Evolutionary conservation across 208 protist species (phyloP).

Genomic region (Leishmania lainsoni): DNA sequence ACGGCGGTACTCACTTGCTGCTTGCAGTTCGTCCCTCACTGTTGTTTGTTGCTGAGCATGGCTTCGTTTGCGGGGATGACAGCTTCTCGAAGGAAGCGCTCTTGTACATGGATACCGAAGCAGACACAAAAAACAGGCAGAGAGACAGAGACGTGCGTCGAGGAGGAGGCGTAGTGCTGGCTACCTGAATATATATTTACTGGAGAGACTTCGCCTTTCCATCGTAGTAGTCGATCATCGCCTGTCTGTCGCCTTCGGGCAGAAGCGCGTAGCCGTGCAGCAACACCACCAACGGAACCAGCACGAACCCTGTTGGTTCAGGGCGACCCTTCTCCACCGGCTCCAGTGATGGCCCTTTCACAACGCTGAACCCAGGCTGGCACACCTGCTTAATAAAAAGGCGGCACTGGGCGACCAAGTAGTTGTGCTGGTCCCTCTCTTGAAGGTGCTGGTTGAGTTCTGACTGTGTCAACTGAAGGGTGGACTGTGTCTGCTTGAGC

Average conservation of each 20-base stretch:
- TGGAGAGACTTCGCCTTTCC: conserved; percentile 23
- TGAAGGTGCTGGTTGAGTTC: conserved; percentile 21
- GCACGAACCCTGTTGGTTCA: conserved; percentile 81
- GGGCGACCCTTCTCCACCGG: conserved; percentile 70
- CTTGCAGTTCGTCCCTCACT: background rate
- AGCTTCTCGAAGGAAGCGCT: background rate
- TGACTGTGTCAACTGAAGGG: conserved; percentile 15
- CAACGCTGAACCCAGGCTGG: conserved; percentile 81
- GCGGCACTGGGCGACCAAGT: conserved; percentile 68
- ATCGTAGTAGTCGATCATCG: conserved; percentile 75
- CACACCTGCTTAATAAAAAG: conserved; percentile 81
- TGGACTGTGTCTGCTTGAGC: conserved; percentile 27
- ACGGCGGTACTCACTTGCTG: background rate
- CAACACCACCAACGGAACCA: conserved; percentile 73
- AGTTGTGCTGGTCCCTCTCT: conserved; percentile 40
- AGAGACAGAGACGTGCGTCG: background rate
- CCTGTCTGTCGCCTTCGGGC: conserved; percentile 54
- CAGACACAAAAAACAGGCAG: background rate
- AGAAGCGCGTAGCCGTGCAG: conserved; percentile 86
- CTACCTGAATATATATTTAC: background rate
- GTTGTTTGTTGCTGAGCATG: background rate
- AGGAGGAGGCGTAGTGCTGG: background rate
- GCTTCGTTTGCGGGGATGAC: background rate
- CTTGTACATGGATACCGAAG: background rate
- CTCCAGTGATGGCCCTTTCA: conserved; percentile 75